Conservation (phyloP, 176 grass and related monocot species). For the Lolium rigidum region DNA sequence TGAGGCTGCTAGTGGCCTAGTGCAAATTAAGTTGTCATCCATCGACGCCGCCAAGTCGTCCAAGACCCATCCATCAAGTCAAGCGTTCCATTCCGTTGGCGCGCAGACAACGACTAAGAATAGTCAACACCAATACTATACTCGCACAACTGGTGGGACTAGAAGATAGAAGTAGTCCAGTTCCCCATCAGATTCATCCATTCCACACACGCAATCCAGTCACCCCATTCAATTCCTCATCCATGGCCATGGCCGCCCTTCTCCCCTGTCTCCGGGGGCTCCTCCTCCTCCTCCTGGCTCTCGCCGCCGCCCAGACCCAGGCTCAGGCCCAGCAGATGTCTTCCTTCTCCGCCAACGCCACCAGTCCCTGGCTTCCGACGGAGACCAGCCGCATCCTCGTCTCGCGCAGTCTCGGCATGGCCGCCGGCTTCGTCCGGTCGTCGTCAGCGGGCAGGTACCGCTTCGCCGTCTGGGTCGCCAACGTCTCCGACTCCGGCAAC, state of each 20-base stretch:
- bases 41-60: background rate
- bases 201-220: background rate
- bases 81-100: background rate
- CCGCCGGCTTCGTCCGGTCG: conserved; percentile 58
- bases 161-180: background rate
- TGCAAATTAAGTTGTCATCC: background rate
- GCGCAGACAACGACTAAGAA: conserved; percentile 8
- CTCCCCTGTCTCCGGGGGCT: conserved; percentile 1
- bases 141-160: background rate
- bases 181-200: conserved; percentile 2
- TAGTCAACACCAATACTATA: background rate
- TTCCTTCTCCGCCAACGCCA: conserved; percentile 49
- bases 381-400: conserved; percentile 54
- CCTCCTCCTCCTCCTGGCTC: conserved; percentile 27
- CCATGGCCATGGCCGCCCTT: background rate
- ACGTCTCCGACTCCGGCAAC: background rate
- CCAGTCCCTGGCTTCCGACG: conserved; percentile 45
- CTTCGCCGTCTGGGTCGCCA: conserved; percentile 74
- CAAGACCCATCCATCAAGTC: background rate
- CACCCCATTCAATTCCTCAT: background rate
- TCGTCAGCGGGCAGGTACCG: background rate
- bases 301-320: conserved; percentile 23
- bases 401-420: conserved; percentile 42
- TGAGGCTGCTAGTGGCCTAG: no score
- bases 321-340: background rate